phyloP scores from a whole-genome alignment of 192 early-diverging fungal genomes.

The Coemansia sp. region DNA sequence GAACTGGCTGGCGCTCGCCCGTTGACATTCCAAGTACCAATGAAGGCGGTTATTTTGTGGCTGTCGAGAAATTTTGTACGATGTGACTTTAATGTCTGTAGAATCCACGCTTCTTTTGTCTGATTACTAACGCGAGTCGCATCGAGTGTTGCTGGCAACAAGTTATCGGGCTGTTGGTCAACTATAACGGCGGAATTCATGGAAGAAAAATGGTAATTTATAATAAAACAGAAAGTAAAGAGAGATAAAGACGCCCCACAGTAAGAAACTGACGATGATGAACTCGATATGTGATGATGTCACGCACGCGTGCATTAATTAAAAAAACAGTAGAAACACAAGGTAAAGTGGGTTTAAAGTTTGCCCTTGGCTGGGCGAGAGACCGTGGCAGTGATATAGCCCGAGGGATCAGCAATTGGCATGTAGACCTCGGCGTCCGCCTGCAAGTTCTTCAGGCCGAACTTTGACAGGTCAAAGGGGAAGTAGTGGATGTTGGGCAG shows the following conservation, averaged over 20 bases:
- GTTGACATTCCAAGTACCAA: slow-evolving; percentile 93
- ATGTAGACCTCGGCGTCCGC: slow-evolving; percentile 71
- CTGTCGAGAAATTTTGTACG: slow-evolving; percentile 32
- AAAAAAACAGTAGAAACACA: slow-evolving; percentile 14
- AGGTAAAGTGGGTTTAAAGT: slow-evolving; percentile 25
- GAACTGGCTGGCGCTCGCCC: slow-evolving; percentile 59
- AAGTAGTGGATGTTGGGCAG: slow-evolving; percentile 82
- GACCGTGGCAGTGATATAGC: slow-evolving; percentile 70
- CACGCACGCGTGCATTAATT: slow-evolving; percentile 7
- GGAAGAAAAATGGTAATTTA: background rate
- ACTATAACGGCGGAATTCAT: background rate
- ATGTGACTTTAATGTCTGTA: slow-evolving; percentile 37
- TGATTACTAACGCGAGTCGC: slow-evolving; percentile 30
- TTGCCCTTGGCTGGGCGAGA: slow-evolving; percentile 51
- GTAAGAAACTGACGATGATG: slow-evolving; percentile 10
- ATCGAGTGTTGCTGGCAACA: slow-evolving; percentile 1
- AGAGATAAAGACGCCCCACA: slow-evolving; percentile 21
- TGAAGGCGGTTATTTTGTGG: slow-evolving; percentile 57
- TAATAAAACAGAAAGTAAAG: slow-evolving; percentile 15
- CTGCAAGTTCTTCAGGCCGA: slow-evolving; percentile 70
- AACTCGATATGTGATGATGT: slow-evolving; percentile 4
- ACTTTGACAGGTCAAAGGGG: slow-evolving; percentile 67
- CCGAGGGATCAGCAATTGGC: slow-evolving; percentile 73
- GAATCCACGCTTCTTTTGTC: slow-evolving; percentile 51
- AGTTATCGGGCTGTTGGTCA: background rate